Conservation (phyloP, 148 eudicot species). For the Rhododendron ovatum region DNA sequence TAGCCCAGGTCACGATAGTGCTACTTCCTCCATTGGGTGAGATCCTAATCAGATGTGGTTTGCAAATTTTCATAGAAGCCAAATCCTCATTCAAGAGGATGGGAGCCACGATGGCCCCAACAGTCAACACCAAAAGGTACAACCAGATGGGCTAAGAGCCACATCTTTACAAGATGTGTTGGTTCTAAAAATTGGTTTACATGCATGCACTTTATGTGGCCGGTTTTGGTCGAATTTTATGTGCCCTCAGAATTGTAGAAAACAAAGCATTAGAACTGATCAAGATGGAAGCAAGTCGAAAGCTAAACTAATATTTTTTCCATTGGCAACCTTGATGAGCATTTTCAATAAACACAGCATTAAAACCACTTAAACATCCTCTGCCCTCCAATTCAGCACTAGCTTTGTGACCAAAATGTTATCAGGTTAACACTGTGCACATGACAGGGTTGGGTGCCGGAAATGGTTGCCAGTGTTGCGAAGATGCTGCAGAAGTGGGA, state of each 20-base stretch:
- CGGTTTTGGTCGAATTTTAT: not conserved
- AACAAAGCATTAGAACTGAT: not conserved
- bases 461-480: slow-evolving; percentile 52
- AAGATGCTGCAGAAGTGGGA: slow-evolving; percentile 55
- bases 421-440: not conserved
- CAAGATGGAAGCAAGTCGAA: not conserved
- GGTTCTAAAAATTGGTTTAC: not conserved
- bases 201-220: not conserved
- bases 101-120: not conserved
- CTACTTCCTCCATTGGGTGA: not conserved
- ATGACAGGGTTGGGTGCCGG: slow-evolving; percentile 74
- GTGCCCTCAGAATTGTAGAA: not conserved
- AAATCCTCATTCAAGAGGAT: not conserved
- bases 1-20: no score
- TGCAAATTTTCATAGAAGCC: not conserved
- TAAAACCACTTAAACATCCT: not conserved
- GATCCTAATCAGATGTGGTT: not conserved
- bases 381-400: not conserved
- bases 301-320: not conserved
- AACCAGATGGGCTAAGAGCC: not conserved
- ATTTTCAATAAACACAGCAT: not conserved
- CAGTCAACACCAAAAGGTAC: not conserved
- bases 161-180: not conserved
- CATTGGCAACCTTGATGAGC: not conserved
- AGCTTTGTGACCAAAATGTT: not conserved